Conservation (phyloP, 2,329 filamentous ascomycete genomes). For the Aquanectria penicillioides region DNA sequence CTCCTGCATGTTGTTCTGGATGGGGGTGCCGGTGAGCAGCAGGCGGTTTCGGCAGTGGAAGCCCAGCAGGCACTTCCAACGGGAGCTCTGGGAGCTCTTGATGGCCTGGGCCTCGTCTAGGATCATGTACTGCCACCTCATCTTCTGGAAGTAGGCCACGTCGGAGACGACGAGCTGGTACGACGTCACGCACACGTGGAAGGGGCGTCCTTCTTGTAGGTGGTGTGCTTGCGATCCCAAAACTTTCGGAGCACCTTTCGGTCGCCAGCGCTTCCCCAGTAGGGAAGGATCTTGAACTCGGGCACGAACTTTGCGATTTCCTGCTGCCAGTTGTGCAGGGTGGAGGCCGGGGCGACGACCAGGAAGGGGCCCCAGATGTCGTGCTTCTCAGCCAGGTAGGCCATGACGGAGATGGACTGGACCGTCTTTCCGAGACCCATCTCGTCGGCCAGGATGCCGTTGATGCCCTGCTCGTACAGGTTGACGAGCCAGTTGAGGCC, state of each 20-base stretch:
- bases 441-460: slow-evolving; percentile 97
- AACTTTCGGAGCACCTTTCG: slow-evolving; percentile 97
- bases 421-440: slow-evolving; percentile 99
- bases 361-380: slow-evolving; percentile 98
- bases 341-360: slow-evolving; percentile 95
- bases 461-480: slow-evolving; percentile 99
- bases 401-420: slow-evolving; percentile 99
- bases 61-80: slow-evolving; percentile 94
- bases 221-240: slow-evolving; percentile 98
- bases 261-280: slow-evolving; percentile 95
- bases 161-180: slow-evolving; percentile 98
- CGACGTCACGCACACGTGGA: slow-evolving; percentile 95
- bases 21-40: slow-evolving; percentile 93
- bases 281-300: slow-evolving; percentile 92
- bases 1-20: slow-evolving; percentile 99
- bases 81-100: slow-evolving; percentile 95
- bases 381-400: slow-evolving; percentile 95
- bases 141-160: slow-evolving; percentile 97
- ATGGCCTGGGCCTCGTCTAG: slow-evolving; percentile 98
- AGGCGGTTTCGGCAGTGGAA: slow-evolving; percentile 97
- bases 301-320: slow-evolving; percentile 97
- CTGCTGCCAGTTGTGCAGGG: slow-evolving; percentile 99
- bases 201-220: slow-evolving; percentile 92
- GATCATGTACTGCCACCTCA: slow-evolving; percentile 99
- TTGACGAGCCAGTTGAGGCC: slow-evolving; percentile 99